Percentiles rank a stretch among this genome's conserved stretches.
Evolutionary conservation across 2,329 filamentous ascomycete species (phyloP).

Genomic region (Teratosphaeria gauchensis): DNA sequence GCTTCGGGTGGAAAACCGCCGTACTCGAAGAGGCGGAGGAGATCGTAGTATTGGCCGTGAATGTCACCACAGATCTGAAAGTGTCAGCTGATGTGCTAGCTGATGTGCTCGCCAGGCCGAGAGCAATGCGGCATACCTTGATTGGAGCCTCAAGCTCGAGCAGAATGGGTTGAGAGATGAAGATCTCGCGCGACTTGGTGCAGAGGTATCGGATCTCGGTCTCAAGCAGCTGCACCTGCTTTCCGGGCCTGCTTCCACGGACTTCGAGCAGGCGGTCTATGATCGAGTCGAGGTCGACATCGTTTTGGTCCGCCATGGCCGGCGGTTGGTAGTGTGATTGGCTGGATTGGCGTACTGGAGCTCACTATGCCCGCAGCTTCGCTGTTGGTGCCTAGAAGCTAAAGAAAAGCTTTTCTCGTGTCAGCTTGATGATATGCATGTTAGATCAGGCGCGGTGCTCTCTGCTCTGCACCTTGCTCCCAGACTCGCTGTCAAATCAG

Average conservation of each 20-base stretch:
- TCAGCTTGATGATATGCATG: neutral
- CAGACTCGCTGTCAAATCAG: neutral
- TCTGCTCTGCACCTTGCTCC: neutral
- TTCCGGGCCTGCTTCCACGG: constrained; percentile 91
- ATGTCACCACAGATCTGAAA: constrained; percentile 95
- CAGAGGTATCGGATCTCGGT: constrained; percentile 94
- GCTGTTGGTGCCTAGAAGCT: constrained; percentile 3
- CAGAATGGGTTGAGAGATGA: constrained; percentile 97
- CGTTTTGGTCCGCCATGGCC: constrained; percentile 66
- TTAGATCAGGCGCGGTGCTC: neutral
- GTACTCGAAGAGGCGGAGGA: constrained; percentile 94
- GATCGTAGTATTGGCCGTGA: constrained; percentile 97
- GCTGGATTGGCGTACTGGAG: constrained; percentile 5
- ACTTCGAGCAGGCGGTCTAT: constrained; percentile 97
- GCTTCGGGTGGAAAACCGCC: constrained; percentile 96
- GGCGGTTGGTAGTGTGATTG: constrained; percentile 10
- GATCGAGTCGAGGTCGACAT: constrained; percentile 98
- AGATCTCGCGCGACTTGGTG: constrained; percentile 97
- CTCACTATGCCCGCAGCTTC: constrained; percentile 9
- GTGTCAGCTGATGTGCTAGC: constrained; percentile 1
- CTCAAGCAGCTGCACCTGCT: constrained; percentile 95
- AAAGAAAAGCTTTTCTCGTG: neutral
- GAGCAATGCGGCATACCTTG: constrained; percentile 58
- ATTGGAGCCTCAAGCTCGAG: constrained; percentile 97
- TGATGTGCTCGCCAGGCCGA: neutral